These are phyloP conservation scores for Furcasterigmium furcatum DNA, from an alignment of 2,329 filamentous ascomycete species.

Conservation along the genomic window DNA sequence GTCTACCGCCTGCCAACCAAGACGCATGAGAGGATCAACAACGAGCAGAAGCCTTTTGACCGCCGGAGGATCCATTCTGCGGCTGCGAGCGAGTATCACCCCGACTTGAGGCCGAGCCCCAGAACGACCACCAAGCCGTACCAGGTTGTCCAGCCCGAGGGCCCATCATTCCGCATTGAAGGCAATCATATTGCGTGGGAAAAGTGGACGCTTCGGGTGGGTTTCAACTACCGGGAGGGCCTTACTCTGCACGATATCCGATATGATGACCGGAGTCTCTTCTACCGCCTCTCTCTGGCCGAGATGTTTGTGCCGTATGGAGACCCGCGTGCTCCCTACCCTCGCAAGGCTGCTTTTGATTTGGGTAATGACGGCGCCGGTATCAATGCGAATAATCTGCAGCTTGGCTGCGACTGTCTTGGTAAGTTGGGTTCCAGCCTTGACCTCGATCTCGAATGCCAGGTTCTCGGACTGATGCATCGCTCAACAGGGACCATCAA, in stretches of 20 bases:
- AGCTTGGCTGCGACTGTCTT: slow-evolving; percentile 50
- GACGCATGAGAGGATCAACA: slow-evolving; percentile 32
- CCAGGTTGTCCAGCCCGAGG: slow-evolving; percentile 30
- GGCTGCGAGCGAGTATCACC: slow-evolving; percentile 20
- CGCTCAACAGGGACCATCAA: neutral
- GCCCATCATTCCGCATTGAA: slow-evolving; percentile 35
- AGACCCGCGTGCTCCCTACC: slow-evolving; percentile 62
- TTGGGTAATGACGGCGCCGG: slow-evolving; percentile 42
- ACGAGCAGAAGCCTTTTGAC: slow-evolving; percentile 25
- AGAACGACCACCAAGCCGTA: slow-evolving; percentile 29
- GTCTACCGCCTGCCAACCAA: slow-evolving; percentile 42
- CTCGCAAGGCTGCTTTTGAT: slow-evolving; percentile 44
- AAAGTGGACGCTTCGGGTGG: slow-evolving; percentile 51
- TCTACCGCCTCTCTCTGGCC: slow-evolving; percentile 54
- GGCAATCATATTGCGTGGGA: slow-evolving; percentile 47
- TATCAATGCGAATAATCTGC: slow-evolving; percentile 37
- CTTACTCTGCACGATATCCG: slow-evolving; percentile 47
- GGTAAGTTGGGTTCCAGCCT: neutral
- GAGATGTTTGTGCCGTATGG: slow-evolving; percentile 63
- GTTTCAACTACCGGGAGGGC: slow-evolving; percentile 43
- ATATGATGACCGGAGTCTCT: slow-evolving; percentile 50
- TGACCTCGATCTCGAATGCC: neutral
- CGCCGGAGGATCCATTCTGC: slow-evolving; percentile 26
- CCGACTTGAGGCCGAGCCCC: slow-evolving; percentile 18
- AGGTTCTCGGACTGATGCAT: neutral